Evolutionary conservation across 2,329 filamentous ascomycete genomes (phyloP).

Genomic region (Colletotrichum sp.): DNA sequence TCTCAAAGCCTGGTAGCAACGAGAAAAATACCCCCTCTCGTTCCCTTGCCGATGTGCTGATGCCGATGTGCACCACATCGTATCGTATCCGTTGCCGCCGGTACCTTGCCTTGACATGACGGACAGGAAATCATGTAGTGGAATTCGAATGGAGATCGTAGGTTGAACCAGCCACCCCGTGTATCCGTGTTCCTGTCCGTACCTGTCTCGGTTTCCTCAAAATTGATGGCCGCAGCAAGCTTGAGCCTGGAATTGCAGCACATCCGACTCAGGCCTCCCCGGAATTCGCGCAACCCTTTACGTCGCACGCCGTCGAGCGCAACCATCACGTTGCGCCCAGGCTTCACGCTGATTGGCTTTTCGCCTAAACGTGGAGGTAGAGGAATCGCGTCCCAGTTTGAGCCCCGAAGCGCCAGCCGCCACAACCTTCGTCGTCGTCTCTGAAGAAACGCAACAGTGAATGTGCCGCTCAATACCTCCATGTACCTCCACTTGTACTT

Average conservation of each 20-base stretch:
- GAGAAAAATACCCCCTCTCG: neutral
- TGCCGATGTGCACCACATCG: neutral
- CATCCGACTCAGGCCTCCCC: constrained; percentile 4
- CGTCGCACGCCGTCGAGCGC: constrained; percentile 16
- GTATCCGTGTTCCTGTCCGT: neutral
- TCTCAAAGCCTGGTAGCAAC: neutral
- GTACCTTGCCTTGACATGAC: neutral
- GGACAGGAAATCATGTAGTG: neutral
- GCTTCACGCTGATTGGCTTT: constrained; percentile 20
- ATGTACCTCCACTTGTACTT: neutral
- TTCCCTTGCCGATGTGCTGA: neutral
- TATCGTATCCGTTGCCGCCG: neutral
- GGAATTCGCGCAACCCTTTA: constrained; percentile 15
- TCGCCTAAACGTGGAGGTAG: neutral
- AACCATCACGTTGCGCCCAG: constrained; percentile 25
- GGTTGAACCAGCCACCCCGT: constrained; percentile 2
- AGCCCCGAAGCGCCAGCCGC: neutral
- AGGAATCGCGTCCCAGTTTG: neutral
- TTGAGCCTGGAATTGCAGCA: neutral
- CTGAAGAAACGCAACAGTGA: neutral
- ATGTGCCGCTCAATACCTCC: neutral
- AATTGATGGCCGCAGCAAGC: neutral
- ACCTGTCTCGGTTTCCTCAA: constrained; percentile 2
- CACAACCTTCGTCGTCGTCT: neutral
- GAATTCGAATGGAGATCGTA: constrained; percentile 10